Evolutionary conservation across 345 rosid species (phyloP), one percentile per base, ranked within the genome.

Genomic region (Dipteronia dyeriana): DNA sequence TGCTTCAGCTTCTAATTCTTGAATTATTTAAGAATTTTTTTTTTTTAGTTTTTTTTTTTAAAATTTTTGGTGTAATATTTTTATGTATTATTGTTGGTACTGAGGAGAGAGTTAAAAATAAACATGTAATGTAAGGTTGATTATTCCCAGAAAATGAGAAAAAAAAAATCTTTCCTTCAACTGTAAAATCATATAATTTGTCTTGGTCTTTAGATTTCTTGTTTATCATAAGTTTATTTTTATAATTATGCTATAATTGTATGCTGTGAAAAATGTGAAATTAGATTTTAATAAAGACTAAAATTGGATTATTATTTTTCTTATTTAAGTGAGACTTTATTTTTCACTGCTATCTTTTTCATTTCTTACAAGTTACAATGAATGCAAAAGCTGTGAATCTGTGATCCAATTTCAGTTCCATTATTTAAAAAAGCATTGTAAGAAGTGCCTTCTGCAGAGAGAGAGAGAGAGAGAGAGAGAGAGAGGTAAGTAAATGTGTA

Each of bases 1-100:
- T 88, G 85, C 92, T 75, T 79, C 87, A 56, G 79, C 86, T 41
- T 83, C 91, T 83, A 68, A 84, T 63, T 79, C 88, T 51, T 80
- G 78, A 84, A 72, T 69, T 12, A 23, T n/a, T 56, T 34, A 9
- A 23, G 54, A 68, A 43, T 16, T 14, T 34, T 10, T 70, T 16
- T 14, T 34, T 7, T 66, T 64, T 63, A 29, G 13, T 34, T 45
- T 61, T 3, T 66, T 69, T 5, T 70, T 66, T 4, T 16, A n/a
- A 16, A 61, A 47, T 8, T 47, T 74, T 41, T 64, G 23, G 57
- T 80, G 89, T 84, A 86, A 86, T 81, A 72, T 79, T 81, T 85
- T 76, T 80, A 73, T 75, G 78, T 81, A 66, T 56, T 80, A 74
- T 83, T 78, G 79, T 70, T 60, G 73, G 60, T 70, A 34, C 49